Evolutionary conservation across 257 asterid species (phyloP).

Genomic region (Voacanga thouarsii): DNA sequence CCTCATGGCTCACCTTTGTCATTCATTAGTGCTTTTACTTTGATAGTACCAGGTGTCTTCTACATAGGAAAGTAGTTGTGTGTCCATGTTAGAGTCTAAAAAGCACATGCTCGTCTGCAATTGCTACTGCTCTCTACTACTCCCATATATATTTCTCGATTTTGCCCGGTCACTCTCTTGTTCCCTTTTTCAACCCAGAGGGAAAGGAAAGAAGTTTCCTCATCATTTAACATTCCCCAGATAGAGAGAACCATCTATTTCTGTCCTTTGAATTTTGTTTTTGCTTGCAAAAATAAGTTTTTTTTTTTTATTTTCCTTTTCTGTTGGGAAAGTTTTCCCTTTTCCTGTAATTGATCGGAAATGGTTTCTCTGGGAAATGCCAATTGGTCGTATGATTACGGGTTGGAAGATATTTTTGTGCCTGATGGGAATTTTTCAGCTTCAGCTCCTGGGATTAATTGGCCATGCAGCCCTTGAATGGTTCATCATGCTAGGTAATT

Average conservation of each 20-base stretch:
- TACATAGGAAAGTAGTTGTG: neutral
- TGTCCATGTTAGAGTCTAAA: neutral
- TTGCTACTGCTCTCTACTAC: neutral
- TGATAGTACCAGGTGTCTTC: neutral
- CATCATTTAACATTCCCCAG: neutral
- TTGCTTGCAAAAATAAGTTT: neutral
- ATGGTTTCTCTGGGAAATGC: constrained; percentile 87
- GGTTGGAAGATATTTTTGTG: constrained; percentile 58
- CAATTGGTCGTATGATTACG: constrained; percentile 88
- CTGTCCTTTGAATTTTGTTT: neutral
- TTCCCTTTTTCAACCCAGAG: neutral
- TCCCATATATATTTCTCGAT: neutral
- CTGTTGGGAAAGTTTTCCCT: neutral
- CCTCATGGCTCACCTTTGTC: too few species aligned
- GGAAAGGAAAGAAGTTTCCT: neutral
- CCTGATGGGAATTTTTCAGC: constrained; percentile 54
- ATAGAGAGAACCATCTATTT: neutral
- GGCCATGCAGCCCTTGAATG: constrained; percentile 62
- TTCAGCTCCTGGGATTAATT: constrained; percentile 56
- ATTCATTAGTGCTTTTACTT: too few species aligned
- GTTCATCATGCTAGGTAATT: constrained; percentile 56
- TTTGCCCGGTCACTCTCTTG: constrained; percentile 15
- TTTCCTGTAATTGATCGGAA: constrained; percentile 35
- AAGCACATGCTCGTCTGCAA: neutral
- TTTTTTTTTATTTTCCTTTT: neutral